Conservation (phyloP, 768 basidiomycete species). For the Pisolithus orientalis region DNA sequence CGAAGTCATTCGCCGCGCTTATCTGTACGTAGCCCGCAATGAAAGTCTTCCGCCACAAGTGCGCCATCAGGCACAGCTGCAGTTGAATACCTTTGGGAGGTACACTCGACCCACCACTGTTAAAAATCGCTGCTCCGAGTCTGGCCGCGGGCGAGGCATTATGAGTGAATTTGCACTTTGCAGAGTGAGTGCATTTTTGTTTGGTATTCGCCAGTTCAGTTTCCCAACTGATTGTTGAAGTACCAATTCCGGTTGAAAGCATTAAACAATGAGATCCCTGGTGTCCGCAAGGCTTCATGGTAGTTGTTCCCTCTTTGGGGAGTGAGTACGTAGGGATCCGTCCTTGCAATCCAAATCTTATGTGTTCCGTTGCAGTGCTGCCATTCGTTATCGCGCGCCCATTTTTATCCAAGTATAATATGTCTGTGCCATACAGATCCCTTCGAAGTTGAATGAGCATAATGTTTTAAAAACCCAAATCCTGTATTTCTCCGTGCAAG, state of each 20-base stretch:
- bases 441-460: too few species aligned
- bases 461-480: too few species aligned
- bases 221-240: constrained; percentile 34
- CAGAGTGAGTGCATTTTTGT: constrained; percentile 43
- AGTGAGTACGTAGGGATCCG: not conserved
- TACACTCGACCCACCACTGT: constrained; percentile 83
- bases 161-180: constrained; percentile 86
- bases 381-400: not conserved
- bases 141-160: constrained; percentile 82
- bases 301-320: constrained; percentile 26
- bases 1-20: constrained; percentile 83
- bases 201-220: not conserved
- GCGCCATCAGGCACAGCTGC: constrained; percentile 90
- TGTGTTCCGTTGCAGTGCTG: not conserved
- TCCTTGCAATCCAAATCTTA: not conserved
- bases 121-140: constrained; percentile 82
- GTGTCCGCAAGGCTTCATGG: constrained; percentile 92
- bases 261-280: constrained; percentile 72
- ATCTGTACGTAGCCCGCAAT: constrained; percentile 91
- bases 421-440: too few species aligned
- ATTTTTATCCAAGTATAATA: too few species aligned
- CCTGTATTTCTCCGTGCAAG: too few species aligned
- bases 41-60: constrained; percentile 81
- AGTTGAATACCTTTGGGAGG: constrained; percentile 80
- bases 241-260: constrained; percentile 90